Evolutionary conservation across 352 stramenopile genomes (phyloP).

Genomic region (Phytopythium sindhum): DNA sequence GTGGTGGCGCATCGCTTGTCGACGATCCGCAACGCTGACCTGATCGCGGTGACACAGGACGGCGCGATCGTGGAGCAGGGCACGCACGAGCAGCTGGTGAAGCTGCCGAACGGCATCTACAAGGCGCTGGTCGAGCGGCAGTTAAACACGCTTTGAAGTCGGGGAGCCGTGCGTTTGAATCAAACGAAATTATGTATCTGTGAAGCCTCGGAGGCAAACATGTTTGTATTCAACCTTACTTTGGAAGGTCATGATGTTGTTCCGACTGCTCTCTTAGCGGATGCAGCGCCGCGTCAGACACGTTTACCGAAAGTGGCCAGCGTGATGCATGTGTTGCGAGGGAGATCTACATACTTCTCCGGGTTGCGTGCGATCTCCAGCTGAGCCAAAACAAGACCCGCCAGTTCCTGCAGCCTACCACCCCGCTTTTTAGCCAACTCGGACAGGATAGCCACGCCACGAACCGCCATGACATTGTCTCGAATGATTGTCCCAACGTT

Average conservation of each 20-base stretch:
- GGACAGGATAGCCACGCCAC: not conserved
- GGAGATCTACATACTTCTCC: no score
- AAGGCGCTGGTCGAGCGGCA: conserved; percentile 32
- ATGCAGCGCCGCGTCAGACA: no score
- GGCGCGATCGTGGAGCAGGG: conserved; percentile 83
- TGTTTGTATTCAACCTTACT: no score
- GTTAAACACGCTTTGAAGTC: no score
- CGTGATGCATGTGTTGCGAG: no score
- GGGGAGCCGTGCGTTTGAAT: no score
- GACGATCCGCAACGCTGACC: conserved; percentile 90
- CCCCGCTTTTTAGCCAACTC: not conserved
- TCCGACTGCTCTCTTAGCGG: no score
- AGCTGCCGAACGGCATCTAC: conserved; percentile 45
- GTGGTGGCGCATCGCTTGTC: conserved; percentile 96
- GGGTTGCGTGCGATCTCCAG: not conserved
- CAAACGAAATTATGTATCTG: no score
- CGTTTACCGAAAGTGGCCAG: no score
- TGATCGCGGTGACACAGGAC: conserved; percentile 89
- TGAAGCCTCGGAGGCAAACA: no score
- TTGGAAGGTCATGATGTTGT: no score
- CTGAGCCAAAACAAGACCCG: not conserved
- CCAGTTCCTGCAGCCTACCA: not conserved
- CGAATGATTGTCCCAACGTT: not conserved
- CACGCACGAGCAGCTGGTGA: conserved; percentile 78
- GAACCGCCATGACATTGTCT: not conserved